A percentile compares a stretch with the other conserved stretches of the same genome.
phyloP scores from a whole-genome alignment of 768 basidiomycete species.

The Lentinula boryana region DNA sequence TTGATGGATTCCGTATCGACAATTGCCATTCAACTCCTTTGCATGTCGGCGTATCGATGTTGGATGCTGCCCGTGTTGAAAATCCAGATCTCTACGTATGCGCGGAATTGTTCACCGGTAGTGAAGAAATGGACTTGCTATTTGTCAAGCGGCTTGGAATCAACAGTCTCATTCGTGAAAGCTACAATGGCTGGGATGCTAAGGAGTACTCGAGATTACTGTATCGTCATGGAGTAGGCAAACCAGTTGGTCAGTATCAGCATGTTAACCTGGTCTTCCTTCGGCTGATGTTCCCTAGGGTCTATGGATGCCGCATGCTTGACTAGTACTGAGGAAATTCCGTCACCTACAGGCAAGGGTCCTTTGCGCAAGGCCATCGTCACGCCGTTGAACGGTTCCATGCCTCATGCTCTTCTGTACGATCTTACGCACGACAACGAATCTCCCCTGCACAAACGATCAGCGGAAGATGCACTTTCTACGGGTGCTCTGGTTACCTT shows the following conservation, averaged over 20 bases:
- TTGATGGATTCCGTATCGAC: constrained; percentile 97
- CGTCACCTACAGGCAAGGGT: constrained; percentile 80
- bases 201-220: constrained; percentile 88
- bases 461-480: constrained; percentile 92
- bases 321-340: constrained; percentile 67
- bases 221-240: constrained; percentile 87
- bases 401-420: constrained; percentile 90
- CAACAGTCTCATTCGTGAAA: constrained; percentile 91
- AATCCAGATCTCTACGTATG: constrained; percentile 95
- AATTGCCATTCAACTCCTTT: constrained; percentile 98
- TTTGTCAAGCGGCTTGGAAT: constrained; percentile 92
- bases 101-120: constrained; percentile 96
- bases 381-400: constrained; percentile 76
- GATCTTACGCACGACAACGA: constrained; percentile 99
- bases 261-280: background rate
- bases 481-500: constrained; percentile 93
- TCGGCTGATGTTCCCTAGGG: constrained; percentile 34
- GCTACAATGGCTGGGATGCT: constrained; percentile 85
- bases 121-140: constrained; percentile 84
- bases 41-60: constrained; percentile 90
- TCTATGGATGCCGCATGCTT: constrained; percentile 93
- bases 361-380: constrained; percentile 68
- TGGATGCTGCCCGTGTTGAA: constrained; percentile 83
- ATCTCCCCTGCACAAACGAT: constrained; percentile 81
- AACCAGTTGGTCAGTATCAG: constrained; percentile 72